Evolutionary conservation across 129 eudicot species (phyloP), one percentile per base, ranked within the genome.

Genomic region (Centrapalus pauciflorus): DNA sequence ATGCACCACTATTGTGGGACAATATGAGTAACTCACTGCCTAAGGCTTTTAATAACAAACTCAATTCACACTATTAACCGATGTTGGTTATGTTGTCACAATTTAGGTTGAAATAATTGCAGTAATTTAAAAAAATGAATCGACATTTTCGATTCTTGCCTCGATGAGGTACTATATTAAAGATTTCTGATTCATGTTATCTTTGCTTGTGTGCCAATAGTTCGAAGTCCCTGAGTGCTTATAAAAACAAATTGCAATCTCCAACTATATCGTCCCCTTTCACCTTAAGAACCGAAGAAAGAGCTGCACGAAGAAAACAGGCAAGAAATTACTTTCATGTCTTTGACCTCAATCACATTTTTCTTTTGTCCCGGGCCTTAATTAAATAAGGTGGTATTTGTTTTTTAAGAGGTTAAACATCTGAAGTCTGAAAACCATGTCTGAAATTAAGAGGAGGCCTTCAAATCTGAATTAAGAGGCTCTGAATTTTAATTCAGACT

Each of bases 271-370:
- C 97, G 3, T 73, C 85, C 67, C 95, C 97, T 12, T 87, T 90
- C 57, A 69, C 76, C 68, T 75, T 85, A 66, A 83, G 86, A 63
- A 89, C 94, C 29, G 94, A 88, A 71, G 87, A 81, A 52, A 79
- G 96, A 79, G 96, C 98, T 17, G 85, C 88, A 19, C 80, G 80
- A 66, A 83, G 98, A 77, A 92, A 92, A 71, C 90, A 92, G 95
- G 98, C 78, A 77, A 75, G 71, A 32, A 10, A 26, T 32, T 28
- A 12, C 49, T 24, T 25, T 16, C 7, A 32, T 30, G 40, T 64
- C 35, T 40, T 35, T 34, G 11, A n/a, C 54, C 26, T 48, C 1
- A 12, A 28, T 20, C 29, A n/a, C 38, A 0, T 32, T 24, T 52
- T 64, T 62, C 52, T 69, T 46, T 23, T 32, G 41, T 52, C n/a